These are phyloP conservation scores for Asterochloris erici DNA, from an alignment of 139 green algal species.

Conservation along the genomic window DNA sequence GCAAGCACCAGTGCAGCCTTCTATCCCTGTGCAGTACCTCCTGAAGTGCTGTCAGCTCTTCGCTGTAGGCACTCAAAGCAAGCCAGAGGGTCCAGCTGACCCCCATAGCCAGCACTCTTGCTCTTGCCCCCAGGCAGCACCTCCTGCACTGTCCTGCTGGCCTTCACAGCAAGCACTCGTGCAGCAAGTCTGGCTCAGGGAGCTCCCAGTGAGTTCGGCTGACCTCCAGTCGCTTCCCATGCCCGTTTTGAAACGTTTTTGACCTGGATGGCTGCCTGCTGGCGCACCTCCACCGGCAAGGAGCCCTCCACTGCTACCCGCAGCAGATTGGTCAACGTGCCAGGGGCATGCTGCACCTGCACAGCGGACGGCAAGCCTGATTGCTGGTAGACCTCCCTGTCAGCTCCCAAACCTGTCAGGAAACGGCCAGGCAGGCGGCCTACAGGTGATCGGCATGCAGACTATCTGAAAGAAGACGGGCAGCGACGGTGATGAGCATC, in stretches of 20 bases:
- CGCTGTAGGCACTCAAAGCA: too few species aligned
- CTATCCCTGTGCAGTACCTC: not conserved
- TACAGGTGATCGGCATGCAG: too few species aligned
- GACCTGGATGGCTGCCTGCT: constrained; percentile 90
- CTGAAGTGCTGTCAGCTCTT: not conserved
- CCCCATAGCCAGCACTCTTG: too few species aligned
- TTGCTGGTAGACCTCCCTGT: too few species aligned
- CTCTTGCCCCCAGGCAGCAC: too few species aligned
- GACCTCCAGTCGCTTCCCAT: constrained; percentile 62
- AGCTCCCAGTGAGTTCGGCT: not conserved
- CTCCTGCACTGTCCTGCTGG: too few species aligned
- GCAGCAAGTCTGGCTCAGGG: not conserved
- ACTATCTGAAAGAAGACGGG: too few species aligned
- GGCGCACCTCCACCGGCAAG: constrained; percentile 70
- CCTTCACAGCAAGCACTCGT: too few species aligned
- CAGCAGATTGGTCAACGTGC: constrained; percentile 77
- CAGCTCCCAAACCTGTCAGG: too few species aligned
- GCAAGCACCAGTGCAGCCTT: not conserved
- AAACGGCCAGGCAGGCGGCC: too few species aligned
- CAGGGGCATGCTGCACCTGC: constrained; percentile 60
- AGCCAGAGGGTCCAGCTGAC: too few species aligned
- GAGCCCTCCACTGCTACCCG: constrained; percentile 67
- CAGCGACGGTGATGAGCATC: too few species aligned
- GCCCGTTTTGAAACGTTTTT: constrained; percentile 86
- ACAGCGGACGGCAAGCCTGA: not conserved